A percentile compares a stretch with the other conserved stretches of the same genome.
Evolutionary conservation across 257 asterid species (phyloP).

Genomic region (Nicotiana sylvestris): DNA sequence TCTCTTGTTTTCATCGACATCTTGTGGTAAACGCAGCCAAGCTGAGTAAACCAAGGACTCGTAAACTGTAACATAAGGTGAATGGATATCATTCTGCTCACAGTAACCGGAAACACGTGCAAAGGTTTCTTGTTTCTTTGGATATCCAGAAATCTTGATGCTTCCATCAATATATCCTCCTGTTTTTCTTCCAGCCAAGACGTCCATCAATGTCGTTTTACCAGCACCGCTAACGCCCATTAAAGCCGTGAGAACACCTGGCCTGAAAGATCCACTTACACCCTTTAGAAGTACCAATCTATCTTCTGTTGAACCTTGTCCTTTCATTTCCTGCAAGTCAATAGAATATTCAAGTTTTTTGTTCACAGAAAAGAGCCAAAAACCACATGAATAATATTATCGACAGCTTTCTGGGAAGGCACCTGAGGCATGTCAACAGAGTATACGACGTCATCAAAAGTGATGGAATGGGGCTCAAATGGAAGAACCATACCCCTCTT

Average conservation of each 20-base stretch:
- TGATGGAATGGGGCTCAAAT: slow-evolving; percentile 80
- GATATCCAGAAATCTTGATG: slow-evolving; percentile 58
- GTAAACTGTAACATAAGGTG: slow-evolving; percentile 54
- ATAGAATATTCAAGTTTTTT: neutral
- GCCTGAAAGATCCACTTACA: slow-evolving; percentile 65
- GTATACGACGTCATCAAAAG: slow-evolving; percentile 61
- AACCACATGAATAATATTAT: neutral
- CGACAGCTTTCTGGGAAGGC: neutral
- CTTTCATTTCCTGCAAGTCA: slow-evolving; percentile 59
- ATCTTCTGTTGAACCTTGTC: slow-evolving; percentile 41
- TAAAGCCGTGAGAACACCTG: slow-evolving; percentile 58
- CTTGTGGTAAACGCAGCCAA: slow-evolving; percentile 52
- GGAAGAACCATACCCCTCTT: slow-evolving; percentile 86
- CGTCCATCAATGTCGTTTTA: slow-evolving; percentile 72
- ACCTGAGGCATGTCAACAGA: slow-evolving; percentile 94
- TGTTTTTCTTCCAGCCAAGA: slow-evolving; percentile 65
- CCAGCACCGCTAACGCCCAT: slow-evolving; percentile 86
- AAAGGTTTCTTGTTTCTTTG: slow-evolving; percentile 57
- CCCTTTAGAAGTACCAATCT: slow-evolving; percentile 50
- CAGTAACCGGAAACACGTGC: slow-evolving; percentile 70
- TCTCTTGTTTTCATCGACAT: slow-evolving; percentile 36
- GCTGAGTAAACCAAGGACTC: slow-evolving; percentile 65
- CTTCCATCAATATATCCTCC: slow-evolving; percentile 58
- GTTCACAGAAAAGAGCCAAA: neutral
- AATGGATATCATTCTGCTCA: slow-evolving; percentile 67